Base-by-base conservation (phyloP, 2,329 filamentous ascomycete genomes). In the Exophiala phaeomuriformis region DNA sequence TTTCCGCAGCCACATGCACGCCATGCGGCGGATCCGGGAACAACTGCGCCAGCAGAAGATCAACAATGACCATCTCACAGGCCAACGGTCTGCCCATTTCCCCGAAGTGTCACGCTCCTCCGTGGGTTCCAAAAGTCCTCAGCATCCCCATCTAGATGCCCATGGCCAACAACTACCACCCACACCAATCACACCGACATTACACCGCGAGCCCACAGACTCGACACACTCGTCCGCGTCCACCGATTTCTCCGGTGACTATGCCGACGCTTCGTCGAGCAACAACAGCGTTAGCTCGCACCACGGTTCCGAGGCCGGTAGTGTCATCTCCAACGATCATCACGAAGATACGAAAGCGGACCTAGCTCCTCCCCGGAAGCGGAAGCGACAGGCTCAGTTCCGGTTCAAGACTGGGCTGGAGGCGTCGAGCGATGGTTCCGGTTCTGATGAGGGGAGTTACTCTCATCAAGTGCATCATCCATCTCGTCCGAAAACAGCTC, bases 11-110 rank as follows among this genome's bases (percentile, higher is more conserved):
- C 57, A 59, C 28, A 57, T 57, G 54, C 54, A 59, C 40, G 57
- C 57, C 42, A 59, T 59, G 57, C 51, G 57, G 1, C 53, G 57
- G 29, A 59, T 59, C 28, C 51, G 57, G 7, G 57, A 59, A 46
- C 57, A 59, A 31, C 51, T 59, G n/a, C 54, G 51, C 7, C 51
- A 57, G 5, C 57, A 59, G 39, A 50, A 56, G 37, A 53, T 53
- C 35, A 55, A 57, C 52, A 55, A 52, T 31, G 35, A 53, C 30
- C 54, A 57, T 31, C 37, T 55, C 2, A 31, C 48, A 3, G 47
- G 40, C 12, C 57, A 59, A 19, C 36, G 35, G 32, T 59, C 57
- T 5, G 27, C 37, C 4, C 51, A 56, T 37, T 59, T 59, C 46
- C 53, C 54, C 1, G 53, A 52, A 27, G 40, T 47, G 29, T 41